Base-by-base conservation (phyloP, 2,329 filamentous ascomycete species). In the Lasiodiplodia hormozganensis region DNA sequence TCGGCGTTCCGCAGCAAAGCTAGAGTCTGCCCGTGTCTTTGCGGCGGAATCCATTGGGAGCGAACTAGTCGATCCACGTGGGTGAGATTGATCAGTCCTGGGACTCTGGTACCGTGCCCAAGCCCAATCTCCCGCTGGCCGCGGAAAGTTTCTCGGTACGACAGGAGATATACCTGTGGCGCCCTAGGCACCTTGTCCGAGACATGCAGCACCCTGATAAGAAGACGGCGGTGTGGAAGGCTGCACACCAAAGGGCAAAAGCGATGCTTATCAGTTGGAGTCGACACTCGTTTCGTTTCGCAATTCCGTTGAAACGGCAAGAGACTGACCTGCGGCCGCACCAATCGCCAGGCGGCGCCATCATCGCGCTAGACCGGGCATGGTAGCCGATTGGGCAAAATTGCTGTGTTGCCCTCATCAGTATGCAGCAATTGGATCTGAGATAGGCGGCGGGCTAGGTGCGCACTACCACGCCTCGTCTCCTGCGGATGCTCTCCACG, bases 281-380 rank as follows among this genome's bases (percentile, higher is more conserved):
- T 38, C 57, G 57, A 34, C 25, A 21, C 40, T 62, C 18, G 21
- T 28, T 60, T 16, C 14, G 38, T 14, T 16, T 28, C 47, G 43
- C 47, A 31, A 47, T 64, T 47, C 60, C 52, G 60, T 64, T 64
- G 60, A 64, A 64, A 64, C 60, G 40, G 40, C 40, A 21, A 36
- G 18, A 28, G 43, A 14, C 54, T 23, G 54, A 36, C 40, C 2
- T 4, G 54, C 54, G 31, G 34, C 54, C 54, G 54, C 56, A 62
- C 38, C 38, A 47, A 47, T 62, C 38, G 16, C 56, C 21, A 18
- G 21, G 16, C 56, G 38, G 38, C 54, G 31, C 31, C 54, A 8
- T 31, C 23, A 8, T 31, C 23, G 25, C 12, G 23, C 52, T 18
- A 23, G 52, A 31, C 12, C 21, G 34, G 58, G 58, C 34, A 28